phyloP scores from a whole-genome alignment of 768 basidiomycete species.

The Coprinopsis sp. region DNA sequence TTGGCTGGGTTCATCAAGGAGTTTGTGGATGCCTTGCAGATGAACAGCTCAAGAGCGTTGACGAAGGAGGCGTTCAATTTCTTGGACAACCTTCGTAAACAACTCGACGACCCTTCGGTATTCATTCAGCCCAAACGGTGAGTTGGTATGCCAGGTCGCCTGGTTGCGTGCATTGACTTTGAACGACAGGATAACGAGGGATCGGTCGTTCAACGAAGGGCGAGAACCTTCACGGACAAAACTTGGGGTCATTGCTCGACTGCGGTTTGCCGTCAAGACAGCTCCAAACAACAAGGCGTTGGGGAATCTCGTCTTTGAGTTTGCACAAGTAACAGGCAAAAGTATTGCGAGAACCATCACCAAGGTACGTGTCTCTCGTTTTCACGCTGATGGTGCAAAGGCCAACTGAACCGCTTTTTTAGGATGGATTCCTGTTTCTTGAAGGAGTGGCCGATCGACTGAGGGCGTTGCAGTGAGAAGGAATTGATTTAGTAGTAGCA shows the following conservation, averaged over 20 bases:
- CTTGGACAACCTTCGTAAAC: constrained; percentile 65
- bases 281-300: constrained; percentile 54
- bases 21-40: constrained; percentile 59
- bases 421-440: constrained; percentile 68
- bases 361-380: constrained; percentile 42
- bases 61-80: constrained; percentile 71
- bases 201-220: constrained; percentile 37
- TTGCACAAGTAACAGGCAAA: constrained; percentile 63
- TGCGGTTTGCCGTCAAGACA: constrained; percentile 48
- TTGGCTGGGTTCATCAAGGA: constrained; percentile 53
- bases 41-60: constrained; percentile 59
- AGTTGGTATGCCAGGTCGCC: constrained; percentile 17
- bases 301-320: constrained; percentile 63
- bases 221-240: constrained; percentile 50
- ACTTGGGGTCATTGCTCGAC: constrained; percentile 52
- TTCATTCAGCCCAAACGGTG: constrained; percentile 53
- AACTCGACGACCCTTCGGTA: constrained; percentile 64
- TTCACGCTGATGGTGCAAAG: not conserved
- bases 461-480: constrained; percentile 32
- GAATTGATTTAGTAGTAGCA: not conserved
- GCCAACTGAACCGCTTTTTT: constrained; percentile 3
- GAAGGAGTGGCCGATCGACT: constrained; percentile 56
- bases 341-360: constrained; percentile 69
- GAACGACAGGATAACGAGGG: constrained; percentile 32
- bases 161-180: too few species aligned